These are phyloP conservation scores for Cladophialophora exuberans DNA, from an alignment of 2,329 filamentous ascomycete genomes.

Conservation along the genomic window DNA sequence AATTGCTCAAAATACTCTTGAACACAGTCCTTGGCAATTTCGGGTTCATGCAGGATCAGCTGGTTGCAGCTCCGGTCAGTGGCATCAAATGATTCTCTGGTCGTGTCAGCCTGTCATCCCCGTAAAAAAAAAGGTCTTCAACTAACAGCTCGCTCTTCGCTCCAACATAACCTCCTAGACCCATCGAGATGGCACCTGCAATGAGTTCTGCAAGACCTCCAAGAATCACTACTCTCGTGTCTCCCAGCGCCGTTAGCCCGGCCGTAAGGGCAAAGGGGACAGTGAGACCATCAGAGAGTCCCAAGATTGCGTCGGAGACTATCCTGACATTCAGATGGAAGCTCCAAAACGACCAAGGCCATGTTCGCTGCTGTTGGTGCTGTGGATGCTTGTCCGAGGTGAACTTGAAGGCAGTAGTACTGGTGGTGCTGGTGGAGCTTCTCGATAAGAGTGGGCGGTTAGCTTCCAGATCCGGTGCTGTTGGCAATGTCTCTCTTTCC, in stretches of 20 bases:
- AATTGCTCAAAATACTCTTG: conserved; percentile 55
- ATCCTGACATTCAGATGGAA: conserved; percentile 22
- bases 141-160: conserved; percentile 53
- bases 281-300: conserved; percentile 76
- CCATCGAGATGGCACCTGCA: conserved; percentile 77
- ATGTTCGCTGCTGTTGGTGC: conserved; percentile 4
- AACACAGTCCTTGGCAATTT: conserved; percentile 49
- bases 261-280: conserved; percentile 80
- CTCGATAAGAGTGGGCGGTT: conserved; percentile 24
- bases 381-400: conserved; percentile 20
- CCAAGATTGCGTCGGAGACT: conserved; percentile 66
- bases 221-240: conserved; percentile 68
- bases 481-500: conserved; percentile 22
- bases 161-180: conserved; percentile 72
- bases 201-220: conserved; percentile 76
- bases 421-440: conserved; percentile 15
- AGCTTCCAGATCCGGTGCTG: conserved; percentile 26
- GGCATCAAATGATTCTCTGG: conserved; percentile 28
- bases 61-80: conserved; percentile 23
- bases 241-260: conserved; percentile 65
- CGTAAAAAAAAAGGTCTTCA: background rate
- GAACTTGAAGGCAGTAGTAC: conserved; percentile 2
- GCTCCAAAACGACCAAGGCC: conserved; percentile 15
- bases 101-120: conserved; percentile 2
- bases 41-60: conserved; percentile 48